Conservation (phyloP, 2,329 filamentous ascomycete genomes). For the Fusarium musae region DNA sequence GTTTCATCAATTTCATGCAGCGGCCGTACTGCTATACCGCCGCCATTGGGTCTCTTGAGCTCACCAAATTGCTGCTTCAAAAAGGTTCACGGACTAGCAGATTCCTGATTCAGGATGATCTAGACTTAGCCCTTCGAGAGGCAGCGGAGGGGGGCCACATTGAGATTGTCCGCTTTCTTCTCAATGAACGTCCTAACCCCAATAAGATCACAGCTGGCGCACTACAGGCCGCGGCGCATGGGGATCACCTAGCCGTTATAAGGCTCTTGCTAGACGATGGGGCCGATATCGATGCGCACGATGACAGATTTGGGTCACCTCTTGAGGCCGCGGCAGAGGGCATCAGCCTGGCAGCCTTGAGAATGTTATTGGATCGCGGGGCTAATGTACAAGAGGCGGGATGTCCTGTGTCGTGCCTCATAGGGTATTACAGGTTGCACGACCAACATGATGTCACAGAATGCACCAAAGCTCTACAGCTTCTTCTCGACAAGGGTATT, state of each 20-base stretch:
- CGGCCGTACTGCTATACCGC: not conserved
- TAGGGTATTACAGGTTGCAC: too few species aligned
- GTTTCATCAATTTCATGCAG: not conserved
- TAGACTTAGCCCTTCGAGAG: not conserved
- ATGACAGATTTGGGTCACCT: not conserved
- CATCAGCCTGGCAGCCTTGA: accelerated
- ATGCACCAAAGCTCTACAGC: accelerated
- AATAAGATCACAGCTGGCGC: accelerated
- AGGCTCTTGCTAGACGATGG: not conserved
- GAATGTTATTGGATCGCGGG: accelerated
- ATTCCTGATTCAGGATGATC: not conserved
- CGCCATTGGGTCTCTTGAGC: accelerated
- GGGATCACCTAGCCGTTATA: accelerated
- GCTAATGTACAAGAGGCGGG: not conserved
- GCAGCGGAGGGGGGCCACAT: accelerated
- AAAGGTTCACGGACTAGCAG: accelerated
- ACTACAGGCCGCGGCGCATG: accelerated
- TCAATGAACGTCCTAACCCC: accelerated
- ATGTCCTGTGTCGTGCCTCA: accelerated
- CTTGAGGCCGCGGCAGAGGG: accelerated
- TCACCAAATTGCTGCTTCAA: accelerated
- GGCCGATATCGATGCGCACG: accelerated
- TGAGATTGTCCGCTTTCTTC: not conserved
- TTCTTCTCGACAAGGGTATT: accelerated
- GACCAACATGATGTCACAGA: accelerated